Conservation (phyloP, 140 eudicot species). For the Stevia rebaudiana region DNA sequence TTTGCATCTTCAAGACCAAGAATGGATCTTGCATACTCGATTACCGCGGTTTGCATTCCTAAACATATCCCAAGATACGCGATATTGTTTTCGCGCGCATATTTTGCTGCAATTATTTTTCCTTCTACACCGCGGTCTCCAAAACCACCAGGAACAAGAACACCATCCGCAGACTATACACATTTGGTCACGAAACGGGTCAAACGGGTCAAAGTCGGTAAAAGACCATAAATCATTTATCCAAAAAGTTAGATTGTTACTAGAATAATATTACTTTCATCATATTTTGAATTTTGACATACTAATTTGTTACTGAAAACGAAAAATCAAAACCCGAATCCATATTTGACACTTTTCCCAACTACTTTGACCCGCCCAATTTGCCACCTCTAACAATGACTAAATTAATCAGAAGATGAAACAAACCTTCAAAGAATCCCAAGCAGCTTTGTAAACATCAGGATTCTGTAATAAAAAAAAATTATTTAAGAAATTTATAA, state of each 20-base stretch:
- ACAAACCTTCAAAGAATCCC: conserved; percentile 77
- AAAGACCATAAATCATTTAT: not conserved
- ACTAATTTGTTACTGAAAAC: not conserved
- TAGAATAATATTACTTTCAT: not conserved
- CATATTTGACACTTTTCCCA: not conserved
- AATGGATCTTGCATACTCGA: conserved; percentile 84
- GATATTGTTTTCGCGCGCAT: conserved; percentile 78
- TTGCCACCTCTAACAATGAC: conserved; percentile 3
- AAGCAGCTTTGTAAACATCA: conserved; percentile 59
- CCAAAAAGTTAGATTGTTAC: not conserved
- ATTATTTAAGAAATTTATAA: not conserved
- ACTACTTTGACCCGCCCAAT: not conserved
- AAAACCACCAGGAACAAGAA: conserved; percentile 97
- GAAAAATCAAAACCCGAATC: not conserved
- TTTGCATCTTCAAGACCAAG: conserved; percentile 78
- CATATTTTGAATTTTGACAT: not conserved
- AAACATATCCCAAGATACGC: conserved; percentile 92
- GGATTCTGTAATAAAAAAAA: conserved; percentile 56
- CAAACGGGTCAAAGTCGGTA: not conserved
- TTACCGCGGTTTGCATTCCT: conserved; percentile 95
- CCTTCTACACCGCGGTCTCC: conserved; percentile 99
- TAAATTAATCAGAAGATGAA: not conserved
- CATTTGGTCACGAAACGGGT: not conserved
- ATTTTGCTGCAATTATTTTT: conserved; percentile 87
- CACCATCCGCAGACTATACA: conserved; percentile 74